Conservation (phyloP, 2,329 filamentous ascomycete genomes). For the Ilyonectria robusta region DNA sequence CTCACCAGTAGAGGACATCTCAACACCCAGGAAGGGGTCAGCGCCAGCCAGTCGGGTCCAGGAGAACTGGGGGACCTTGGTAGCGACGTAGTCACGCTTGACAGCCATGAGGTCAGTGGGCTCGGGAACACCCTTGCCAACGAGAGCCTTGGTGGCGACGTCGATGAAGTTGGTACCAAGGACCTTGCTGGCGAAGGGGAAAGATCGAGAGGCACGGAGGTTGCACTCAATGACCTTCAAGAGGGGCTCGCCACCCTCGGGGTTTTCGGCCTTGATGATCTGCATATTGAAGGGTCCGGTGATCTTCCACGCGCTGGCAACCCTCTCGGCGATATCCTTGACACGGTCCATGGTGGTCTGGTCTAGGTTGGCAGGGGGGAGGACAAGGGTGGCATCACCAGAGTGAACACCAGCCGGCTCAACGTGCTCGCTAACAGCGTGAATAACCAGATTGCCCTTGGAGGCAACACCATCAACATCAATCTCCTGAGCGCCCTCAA, state of each 20-base stretch:
- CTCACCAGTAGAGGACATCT: constrained; percentile 97
- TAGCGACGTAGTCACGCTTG: constrained; percentile 93
- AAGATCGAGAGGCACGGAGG: constrained; percentile 95
- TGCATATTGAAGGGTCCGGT: constrained; percentile 99
- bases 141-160: constrained; percentile 91
- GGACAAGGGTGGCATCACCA: constrained; percentile 93
- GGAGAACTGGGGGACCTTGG: constrained; percentile 98
- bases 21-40: constrained; percentile 96
- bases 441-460: constrained; percentile 87
- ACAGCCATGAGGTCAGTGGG: constrained; percentile 89
- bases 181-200: constrained; percentile 98
- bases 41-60: constrained; percentile 98
- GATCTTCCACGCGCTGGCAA: constrained; percentile 96
- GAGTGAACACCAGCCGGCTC: constrained; percentile 99
- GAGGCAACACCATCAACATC: constrained; percentile 95
- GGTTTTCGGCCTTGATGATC: constrained; percentile 92
- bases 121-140: constrained; percentile 86
- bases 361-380: constrained; percentile 88
- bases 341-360: constrained; percentile 84
- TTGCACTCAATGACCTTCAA: constrained; percentile 99
- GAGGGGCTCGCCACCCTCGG: constrained; percentile 79
- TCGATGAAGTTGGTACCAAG: constrained; percentile 98
- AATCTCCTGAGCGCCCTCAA: constrained; percentile 95
- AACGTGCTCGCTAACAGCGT: constrained; percentile 95
- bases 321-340: constrained; percentile 96